Conservation (phyloP, 1,284 basidiomycete species). For the Earliella scabrosa region DNA sequence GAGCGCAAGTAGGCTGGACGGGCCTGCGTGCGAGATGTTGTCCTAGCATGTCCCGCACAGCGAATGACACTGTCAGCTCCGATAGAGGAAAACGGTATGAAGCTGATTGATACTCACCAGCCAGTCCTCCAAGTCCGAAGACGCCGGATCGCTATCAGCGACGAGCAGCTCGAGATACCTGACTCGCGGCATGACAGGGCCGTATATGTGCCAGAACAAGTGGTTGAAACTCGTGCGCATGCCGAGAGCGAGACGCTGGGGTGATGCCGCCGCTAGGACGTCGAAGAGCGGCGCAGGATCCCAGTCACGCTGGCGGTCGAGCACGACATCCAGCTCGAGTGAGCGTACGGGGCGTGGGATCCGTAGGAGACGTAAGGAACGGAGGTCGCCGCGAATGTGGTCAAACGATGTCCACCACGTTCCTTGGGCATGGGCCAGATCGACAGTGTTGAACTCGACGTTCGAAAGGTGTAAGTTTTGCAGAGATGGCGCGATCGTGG, state of each 20-base stretch:
- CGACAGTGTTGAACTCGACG: background rate
- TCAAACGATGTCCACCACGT: slow-evolving; percentile 2
- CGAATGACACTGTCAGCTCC: too few relatives aligned
- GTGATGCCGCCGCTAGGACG: slow-evolving; percentile 2
- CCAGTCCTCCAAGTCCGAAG: background rate
- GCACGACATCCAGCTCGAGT: slow-evolving; percentile 2
- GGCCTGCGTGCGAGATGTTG: background rate
- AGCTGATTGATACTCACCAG: too few relatives aligned
- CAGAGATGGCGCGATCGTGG: background rate
- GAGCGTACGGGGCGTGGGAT: background rate
- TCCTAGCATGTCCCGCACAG: background rate
- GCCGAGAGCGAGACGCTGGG: background rate
- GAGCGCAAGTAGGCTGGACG: background rate
- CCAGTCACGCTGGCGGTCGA: background rate
- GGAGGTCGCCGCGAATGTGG: slow-evolving; percentile 4
- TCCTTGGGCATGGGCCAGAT: background rate
- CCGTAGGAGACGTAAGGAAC: background rate
- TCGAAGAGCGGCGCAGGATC: background rate
- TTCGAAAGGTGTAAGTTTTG: background rate
- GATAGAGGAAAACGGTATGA: too few relatives aligned
- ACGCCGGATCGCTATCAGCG: background rate
- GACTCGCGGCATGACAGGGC: background rate
- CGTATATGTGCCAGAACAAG: slow-evolving; percentile 4
- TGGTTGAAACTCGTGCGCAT: slow-evolving; percentile 1
- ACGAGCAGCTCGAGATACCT: slow-evolving; percentile 2